phyloP scores from a whole-genome alignment of 2,329 filamentous ascomycete species.

The Sporothrix sp. region DNA sequence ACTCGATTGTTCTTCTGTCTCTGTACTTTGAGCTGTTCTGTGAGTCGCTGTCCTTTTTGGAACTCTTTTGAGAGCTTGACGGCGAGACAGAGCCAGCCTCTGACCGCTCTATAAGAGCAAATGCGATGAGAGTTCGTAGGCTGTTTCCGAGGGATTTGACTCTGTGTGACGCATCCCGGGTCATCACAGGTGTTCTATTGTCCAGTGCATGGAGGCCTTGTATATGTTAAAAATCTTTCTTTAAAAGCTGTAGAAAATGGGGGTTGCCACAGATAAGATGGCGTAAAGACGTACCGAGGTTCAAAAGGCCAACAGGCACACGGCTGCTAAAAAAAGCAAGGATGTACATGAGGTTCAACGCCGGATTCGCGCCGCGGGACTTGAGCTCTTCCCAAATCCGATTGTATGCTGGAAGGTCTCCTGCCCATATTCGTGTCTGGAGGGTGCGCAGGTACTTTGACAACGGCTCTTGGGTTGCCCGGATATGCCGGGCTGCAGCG shows the following conservation, averaged over 20 bases:
- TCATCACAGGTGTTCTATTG: slow-evolving; percentile 36
- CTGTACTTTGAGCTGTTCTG: slow-evolving; percentile 25
- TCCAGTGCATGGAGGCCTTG: slow-evolving; percentile 37
- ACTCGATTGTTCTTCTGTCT: slow-evolving; percentile 34
- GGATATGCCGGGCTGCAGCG: slow-evolving; percentile 52
- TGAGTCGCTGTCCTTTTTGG: slow-evolving; percentile 22
- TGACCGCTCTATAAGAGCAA: slow-evolving; percentile 42
- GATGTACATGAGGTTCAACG: slow-evolving; percentile 54
- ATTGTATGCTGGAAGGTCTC: slow-evolving; percentile 37
- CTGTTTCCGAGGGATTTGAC: slow-evolving; percentile 36
- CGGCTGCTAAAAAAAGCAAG: slow-evolving; percentile 56
- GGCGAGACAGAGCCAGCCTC: slow-evolving; percentile 34
- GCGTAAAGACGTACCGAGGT: slow-evolving; percentile 34
- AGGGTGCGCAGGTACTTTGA: slow-evolving; percentile 51
- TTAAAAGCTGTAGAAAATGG: neutral
- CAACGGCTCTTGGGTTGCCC: slow-evolving; percentile 50
- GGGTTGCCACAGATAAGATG: neutral
- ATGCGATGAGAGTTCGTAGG: slow-evolving; percentile 40
- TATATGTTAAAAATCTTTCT: neutral
- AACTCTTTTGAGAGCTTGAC: slow-evolving; percentile 30
- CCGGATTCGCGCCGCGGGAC: slow-evolving; percentile 37
- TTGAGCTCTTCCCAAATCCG: slow-evolving; percentile 41
- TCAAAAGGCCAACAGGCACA: slow-evolving; percentile 56
- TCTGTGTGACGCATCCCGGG: slow-evolving; percentile 29
- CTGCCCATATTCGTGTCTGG: slow-evolving; percentile 44